Base-by-base conservation (phyloP, 176 grass and related monocot species). In the Eragrostis curvula region DNA sequence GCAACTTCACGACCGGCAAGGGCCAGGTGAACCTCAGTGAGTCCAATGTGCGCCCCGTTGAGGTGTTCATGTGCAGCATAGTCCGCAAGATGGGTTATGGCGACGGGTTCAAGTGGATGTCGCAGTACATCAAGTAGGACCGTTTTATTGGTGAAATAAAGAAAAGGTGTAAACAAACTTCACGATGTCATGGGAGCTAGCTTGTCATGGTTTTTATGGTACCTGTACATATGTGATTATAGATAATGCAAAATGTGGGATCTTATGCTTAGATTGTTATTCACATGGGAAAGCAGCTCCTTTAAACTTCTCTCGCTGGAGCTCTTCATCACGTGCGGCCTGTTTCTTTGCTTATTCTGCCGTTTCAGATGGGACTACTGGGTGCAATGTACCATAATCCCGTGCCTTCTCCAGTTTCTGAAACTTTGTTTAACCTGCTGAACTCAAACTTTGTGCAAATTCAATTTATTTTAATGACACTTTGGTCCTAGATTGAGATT, bases 81-180 rank as follows among this genome's bases (percentile, higher is more conserved):
- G 94, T 97, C 18, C 80, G 91, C 47, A 97, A 97, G 88, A 97
- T 97, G 94, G 91, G 94, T 11, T 97, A 97, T 0, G 88, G 94
- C 0, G 94, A 97, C 0, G 94, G 91, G 12, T 97, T 97, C 81
- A 97, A 89, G 80, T 97, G 94, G 94, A 21, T 97, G 71, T 93
- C 91, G 0, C 94, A 93, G 77, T 97, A 97, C 71, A 93, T 97
- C 77, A 91, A 93, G 70, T 97, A 90, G 84, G 42, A 24, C 5
- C 16, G 5, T 47, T 57, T 65, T 30, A 10, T n/a, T 40, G 47
- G 42, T 43, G 27, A 49, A 32, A 81, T 46, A 46, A 36, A 71
- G 50, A 4, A 36, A 9, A 3, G 63, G 21, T 64, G 72, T 30
- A 45, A 40, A 17, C 69, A 79, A 44, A 52, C 65, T 1, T 79